Percentiles rank a stretch among this genome's conserved stretches.
These are phyloP conservation scores for Lophiostoma macrostomum DNA, from an alignment of 495 filamentous ascomycete genomes.

Conservation along the genomic window DNA sequence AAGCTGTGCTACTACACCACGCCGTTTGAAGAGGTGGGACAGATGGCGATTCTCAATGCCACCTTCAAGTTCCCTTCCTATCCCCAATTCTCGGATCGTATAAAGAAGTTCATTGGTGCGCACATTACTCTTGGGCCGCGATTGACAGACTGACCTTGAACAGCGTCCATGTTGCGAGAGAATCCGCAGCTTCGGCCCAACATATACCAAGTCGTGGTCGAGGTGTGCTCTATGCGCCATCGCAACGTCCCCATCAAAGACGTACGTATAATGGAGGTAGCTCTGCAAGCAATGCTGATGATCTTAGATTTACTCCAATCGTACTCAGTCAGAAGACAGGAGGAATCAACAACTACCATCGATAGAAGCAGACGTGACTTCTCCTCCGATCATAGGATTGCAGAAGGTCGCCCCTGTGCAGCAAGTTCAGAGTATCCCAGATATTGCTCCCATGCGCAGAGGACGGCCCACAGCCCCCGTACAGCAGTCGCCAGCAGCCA, in stretches of 20 bases:
- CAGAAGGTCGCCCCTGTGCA: slow-evolving; percentile 63
- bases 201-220: slow-evolving; percentile 85
- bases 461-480: slow-evolving; percentile 66
- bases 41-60: slow-evolving; percentile 97
- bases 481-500: slow-evolving; percentile 46
- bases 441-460: slow-evolving; percentile 91
- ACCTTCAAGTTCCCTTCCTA: slow-evolving; percentile 89
- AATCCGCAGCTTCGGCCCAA: slow-evolving; percentile 78
- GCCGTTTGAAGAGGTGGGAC: slow-evolving; percentile 94
- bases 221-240: slow-evolving; percentile 85
- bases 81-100: slow-evolving; percentile 80
- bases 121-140: background rate
- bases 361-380: slow-evolving; percentile 47
- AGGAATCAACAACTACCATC: slow-evolving; percentile 61
- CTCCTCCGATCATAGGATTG: slow-evolving; percentile 66
- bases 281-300: too few species aligned
- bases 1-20: slow-evolving; percentile 99
- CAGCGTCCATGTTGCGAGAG: slow-evolving; percentile 89
- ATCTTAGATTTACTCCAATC: slow-evolving; percentile 75
- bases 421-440: slow-evolving; percentile 71
- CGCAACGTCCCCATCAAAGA: slow-evolving; percentile 88
- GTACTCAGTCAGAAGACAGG: slow-evolving; percentile 60
- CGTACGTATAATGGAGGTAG: slow-evolving; percentile 53
- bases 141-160: slow-evolving; percentile 9
- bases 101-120: slow-evolving; percentile 90